Conservation (phyloP, 2,329 filamentous ascomycete genomes). For the Aureobasidium sp. region DNA sequence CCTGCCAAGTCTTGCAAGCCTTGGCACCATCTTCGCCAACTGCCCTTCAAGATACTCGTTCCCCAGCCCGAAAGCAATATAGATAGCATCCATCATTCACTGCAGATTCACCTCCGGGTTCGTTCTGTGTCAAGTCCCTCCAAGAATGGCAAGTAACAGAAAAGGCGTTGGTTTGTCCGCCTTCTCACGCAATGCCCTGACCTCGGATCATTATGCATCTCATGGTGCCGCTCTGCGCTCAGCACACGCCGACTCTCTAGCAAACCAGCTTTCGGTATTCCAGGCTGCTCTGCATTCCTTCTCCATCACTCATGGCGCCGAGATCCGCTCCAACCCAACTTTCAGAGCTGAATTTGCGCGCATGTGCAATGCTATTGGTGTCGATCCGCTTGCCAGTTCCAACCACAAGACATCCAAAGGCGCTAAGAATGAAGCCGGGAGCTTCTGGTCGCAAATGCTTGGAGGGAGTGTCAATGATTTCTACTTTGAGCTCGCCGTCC, state of each 20-base stretch:
- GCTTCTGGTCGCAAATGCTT: constrained; percentile 87
- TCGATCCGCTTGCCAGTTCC: constrained; percentile 72
- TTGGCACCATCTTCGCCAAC: too few relatives aligned
- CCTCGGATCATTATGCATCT: constrained; percentile 80
- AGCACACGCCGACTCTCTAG: constrained; percentile 75
- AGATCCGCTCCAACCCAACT: constrained; percentile 88
- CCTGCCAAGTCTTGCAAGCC: background rate
- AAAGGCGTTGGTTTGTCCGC: constrained; percentile 86
- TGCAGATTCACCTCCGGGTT: background rate
- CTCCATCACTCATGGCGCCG: constrained; percentile 85
- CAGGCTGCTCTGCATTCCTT: constrained; percentile 93
- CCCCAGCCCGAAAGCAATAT: background rate
- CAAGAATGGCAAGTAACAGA: constrained; percentile 44
- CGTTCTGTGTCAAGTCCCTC: background rate
- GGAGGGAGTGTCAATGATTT: constrained; percentile 94
- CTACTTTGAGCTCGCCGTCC: constrained; percentile 95
- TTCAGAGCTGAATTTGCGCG: constrained; percentile 96
- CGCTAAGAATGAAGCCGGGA: constrained; percentile 49
- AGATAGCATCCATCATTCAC: too few relatives aligned
- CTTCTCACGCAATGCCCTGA: constrained; percentile 77
- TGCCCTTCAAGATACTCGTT: too few relatives aligned
- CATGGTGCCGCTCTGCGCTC: constrained; percentile 84
- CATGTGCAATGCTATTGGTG: constrained; percentile 96
- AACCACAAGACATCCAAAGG: constrained; percentile 30
- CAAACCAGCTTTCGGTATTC: constrained; percentile 92